These are phyloP conservation scores for Rhizophagus clarus DNA, from an alignment of 192 early-diverging fungal genomes.

Conservation along the genomic window DNA sequence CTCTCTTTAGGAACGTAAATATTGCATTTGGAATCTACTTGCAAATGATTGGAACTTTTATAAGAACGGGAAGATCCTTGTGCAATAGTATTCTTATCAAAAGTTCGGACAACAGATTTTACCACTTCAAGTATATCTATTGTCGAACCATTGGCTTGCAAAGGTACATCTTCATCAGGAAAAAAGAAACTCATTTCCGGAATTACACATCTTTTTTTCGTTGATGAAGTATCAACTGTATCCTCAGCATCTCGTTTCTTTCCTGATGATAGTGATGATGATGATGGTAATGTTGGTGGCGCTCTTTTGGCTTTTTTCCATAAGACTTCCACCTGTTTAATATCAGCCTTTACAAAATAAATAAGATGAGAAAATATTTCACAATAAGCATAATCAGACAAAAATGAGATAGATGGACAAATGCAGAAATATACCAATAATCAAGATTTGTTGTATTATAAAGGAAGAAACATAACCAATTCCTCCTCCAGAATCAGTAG, in stretches of 20 bases:
- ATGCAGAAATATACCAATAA: slow-evolving; percentile 2
- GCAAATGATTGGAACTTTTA: too few species aligned
- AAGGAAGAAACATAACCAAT: not conserved
- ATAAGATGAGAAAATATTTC: slow-evolving; percentile 11
- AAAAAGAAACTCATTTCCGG: not conserved
- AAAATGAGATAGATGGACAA: not conserved
- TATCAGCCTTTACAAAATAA: slow-evolving; percentile 16
- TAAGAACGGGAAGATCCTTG: too few species aligned
- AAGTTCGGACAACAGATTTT: slow-evolving; percentile 8
- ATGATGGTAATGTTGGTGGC: not conserved
- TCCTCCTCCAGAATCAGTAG: not conserved
- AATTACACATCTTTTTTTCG: not conserved
- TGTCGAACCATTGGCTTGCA: not conserved
- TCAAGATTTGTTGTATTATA: not conserved
- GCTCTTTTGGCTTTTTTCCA: not conserved
- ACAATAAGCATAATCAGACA: slow-evolving; percentile 10
- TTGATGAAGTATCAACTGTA: not conserved
- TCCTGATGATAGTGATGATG: not conserved
- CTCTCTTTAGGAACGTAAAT: too few species aligned
- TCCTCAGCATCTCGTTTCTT: not conserved
- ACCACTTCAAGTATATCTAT: slow-evolving; percentile 28
- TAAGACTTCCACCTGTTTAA: not conserved
- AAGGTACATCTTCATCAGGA: slow-evolving; percentile 16
- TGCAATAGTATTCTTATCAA: slow-evolving; percentile 23
- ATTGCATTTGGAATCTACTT: too few species aligned